Base-by-base conservation (phyloP, 495 filamentous ascomycete genomes). In the Trichocladium antarcticum region DNA sequence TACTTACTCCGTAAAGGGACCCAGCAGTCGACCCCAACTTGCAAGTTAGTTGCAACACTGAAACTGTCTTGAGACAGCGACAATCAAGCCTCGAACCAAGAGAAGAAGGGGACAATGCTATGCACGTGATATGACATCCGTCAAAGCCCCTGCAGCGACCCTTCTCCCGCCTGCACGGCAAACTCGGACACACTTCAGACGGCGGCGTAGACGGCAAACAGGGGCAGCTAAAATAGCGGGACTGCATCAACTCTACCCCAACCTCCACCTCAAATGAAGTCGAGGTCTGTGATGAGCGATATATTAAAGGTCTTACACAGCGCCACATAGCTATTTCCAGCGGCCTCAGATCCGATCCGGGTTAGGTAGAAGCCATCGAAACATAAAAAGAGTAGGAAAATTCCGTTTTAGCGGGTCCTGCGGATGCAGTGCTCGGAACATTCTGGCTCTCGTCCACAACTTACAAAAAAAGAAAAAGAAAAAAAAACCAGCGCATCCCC, bases 61-160 rank as follows among this genome's bases (percentile, higher is more conserved):
- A 53, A 53, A 53, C 50, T 24, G 19, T 53, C 50, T 24, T 54
- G 51, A 54, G 51, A 54, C 51, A 45, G 21, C 43, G 32, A 32
- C 34, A 32, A 12, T 50, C 48, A 44, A 38, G 14, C 40, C 19
- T 39, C 31, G 42, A 45, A 15, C 3, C 42, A 10, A 17, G 5
- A n/a, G 12, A 17, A 27, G 27, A 40, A 15, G 37, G 38, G 24
- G 17, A 40, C n/a, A 3, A n/a, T 22, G 19, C 28, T 10, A 21
- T 6, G 14, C 50, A 53, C 50, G 50, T 53, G 50, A 53, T 34
- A 21, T 37, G 22, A 15, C 3, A n/a, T 19, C 0, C 5, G 9
- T 15, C 5, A 12, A 8, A 27, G 24, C 15, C 12, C 17, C 15
- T 41, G 19, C 12, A 22, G 3, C 3, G 8, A 27, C 24, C 8